Conservation (phyloP, 495 filamentous ascomycete genomes). For the Cercophora sp. region DNA sequence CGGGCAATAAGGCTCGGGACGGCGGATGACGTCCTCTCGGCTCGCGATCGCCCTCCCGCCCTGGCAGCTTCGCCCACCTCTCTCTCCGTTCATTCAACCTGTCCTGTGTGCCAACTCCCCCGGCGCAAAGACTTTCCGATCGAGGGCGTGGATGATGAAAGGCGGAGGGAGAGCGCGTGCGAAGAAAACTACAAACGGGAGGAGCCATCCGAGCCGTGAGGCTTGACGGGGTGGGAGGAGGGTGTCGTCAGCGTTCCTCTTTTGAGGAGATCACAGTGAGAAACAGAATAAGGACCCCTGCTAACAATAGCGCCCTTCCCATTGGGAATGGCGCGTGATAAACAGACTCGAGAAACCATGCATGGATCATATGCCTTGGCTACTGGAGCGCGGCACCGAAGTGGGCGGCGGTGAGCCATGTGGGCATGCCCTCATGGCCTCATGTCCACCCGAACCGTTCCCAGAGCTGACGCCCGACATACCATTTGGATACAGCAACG, state of each 20-base stretch:
- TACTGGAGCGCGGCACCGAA: conserved; percentile 56
- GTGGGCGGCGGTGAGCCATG: conserved; percentile 47
- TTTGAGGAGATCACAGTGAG: conserved; percentile 2
- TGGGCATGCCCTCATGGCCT: conserved; percentile 87
- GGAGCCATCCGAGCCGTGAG: not conserved
- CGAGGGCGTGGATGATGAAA: too few relatives aligned
- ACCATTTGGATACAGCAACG: conserved; percentile 44
- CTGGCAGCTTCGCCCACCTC: too few relatives aligned
- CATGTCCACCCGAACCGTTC: conserved; percentile 67
- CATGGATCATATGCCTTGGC: conserved; percentile 86
- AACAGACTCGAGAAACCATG: conserved; percentile 88
- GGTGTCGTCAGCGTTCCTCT: not conserved
- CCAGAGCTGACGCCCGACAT: conserved; percentile 42
- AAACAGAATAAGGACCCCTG: conserved; percentile 4
- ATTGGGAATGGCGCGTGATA: conserved; percentile 7
- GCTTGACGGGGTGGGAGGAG: not conserved
- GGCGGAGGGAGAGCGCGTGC: too few relatives aligned
- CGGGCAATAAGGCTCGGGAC: too few relatives aligned
- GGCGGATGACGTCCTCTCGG: too few relatives aligned
- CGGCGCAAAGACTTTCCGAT: too few relatives aligned
- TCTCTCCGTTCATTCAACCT: too few relatives aligned
- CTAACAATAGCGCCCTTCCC: conserved; percentile 17
- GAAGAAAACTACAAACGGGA: too few relatives aligned
- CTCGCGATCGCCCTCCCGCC: too few relatives aligned
- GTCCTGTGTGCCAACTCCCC: too few relatives aligned